Evolutionary conservation across 306 rosid genomes (phyloP), one percentile per base, ranked within the genome.

Genomic region (Hippophae tibetana): DNA sequence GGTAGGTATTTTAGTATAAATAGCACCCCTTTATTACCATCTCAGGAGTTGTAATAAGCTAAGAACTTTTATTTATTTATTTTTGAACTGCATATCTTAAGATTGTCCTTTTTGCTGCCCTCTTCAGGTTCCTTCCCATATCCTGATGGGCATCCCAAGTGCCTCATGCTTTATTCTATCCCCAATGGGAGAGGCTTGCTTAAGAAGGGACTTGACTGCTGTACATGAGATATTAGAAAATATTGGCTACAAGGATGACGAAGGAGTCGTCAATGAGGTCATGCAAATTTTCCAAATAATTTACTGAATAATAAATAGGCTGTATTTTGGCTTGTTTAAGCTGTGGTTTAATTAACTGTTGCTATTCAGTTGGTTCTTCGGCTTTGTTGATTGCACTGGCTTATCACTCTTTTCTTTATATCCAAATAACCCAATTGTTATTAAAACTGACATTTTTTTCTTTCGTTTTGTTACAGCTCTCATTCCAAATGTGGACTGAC

Each of bases 401-500:
- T 31, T 4, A 31, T 31, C 38, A 31, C 38, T 31, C 38, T 56
- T 68, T 18, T 23, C 13, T 58, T 18, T 42, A 31, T 3, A 25
- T 47, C 44, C 72, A 43, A 60, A 55, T 43, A 38, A 52, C 31
- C 45, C 8, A 14, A 7, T 47, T 1, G 44, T 25, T 31, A 25
- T 14, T 62, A 56, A 45, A 44, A 56, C 65, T 74, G 10, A 69
- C 49, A 53, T 27, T 56, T 14, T 47, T 51, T n/a, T 7, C 61
- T 57, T 46, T 47, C 69, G 45, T 53, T 70, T 5, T 56, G 14
- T 40, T 66, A 71, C 85, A 87, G 93, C 74, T 82, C 63, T 84
- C 93, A 1, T 87, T 87, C 71, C 93, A 87, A 62, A 84, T 87
- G 95, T 87, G 92, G 89, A 84, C 87, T 8, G 81, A 77, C 75